phyloP scores from a whole-genome alignment of 2,329 filamentous ascomycete species.

The Ophiostoma ulmi region DNA sequence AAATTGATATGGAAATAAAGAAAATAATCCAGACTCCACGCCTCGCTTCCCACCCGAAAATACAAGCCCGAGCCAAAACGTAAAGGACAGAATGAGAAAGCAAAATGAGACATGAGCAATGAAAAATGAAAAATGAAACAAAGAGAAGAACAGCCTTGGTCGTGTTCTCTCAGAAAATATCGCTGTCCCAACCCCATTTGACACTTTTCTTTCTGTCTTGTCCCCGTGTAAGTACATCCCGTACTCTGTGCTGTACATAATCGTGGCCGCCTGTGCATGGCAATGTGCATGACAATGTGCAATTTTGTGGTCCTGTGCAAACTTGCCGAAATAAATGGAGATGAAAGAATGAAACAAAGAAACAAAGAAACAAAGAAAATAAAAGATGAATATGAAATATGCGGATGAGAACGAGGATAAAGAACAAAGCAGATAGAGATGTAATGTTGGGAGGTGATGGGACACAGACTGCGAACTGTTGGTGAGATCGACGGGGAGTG shows the following conservation, averaged over 20 bases:
- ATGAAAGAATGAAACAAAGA: conserved; percentile 15
- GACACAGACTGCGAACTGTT: too few species aligned
- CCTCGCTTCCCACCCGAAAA: conserved; percentile 25
- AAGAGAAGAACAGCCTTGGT: not conserved
- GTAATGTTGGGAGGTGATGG: not conserved
- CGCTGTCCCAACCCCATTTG: conserved; percentile 18
- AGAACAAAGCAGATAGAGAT: too few species aligned
- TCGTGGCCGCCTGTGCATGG: not conserved
- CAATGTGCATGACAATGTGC: not conserved
- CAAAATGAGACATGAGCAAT: too few species aligned
- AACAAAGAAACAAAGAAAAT: conserved; percentile 11
- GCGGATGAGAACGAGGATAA: too few species aligned
- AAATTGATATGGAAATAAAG: conserved; percentile 24
- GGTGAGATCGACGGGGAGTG: too few species aligned
- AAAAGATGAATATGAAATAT: too few species aligned
- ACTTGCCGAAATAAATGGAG: not conserved
- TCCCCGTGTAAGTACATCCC: not conserved
- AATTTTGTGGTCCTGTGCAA: not conserved
- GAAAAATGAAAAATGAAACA: conserved; percentile 11
- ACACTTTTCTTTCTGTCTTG: not conserved
- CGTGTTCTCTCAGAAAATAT: conserved; percentile 6
- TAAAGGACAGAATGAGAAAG: too few species aligned
- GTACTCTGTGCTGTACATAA: not conserved
- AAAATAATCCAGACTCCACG: conserved; percentile 25
- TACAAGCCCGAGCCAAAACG: conserved; percentile 17